These are phyloP conservation scores for Fusarium sp. DNA, from an alignment of 2,329 filamentous ascomycete species.

Conservation along the genomic window DNA sequence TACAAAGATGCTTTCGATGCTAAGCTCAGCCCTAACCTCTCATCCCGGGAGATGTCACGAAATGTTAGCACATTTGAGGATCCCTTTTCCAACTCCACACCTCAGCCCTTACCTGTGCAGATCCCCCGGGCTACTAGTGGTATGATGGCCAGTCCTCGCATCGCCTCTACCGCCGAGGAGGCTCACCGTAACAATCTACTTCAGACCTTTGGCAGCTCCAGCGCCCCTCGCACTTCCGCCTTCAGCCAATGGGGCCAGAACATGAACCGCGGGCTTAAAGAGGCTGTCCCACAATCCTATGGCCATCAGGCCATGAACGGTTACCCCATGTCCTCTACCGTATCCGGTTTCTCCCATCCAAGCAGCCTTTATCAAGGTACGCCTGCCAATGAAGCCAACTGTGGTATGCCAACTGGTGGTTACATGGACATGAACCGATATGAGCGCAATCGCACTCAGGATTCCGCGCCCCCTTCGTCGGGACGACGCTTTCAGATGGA, in stretches of 20 bases:
- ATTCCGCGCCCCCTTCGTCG: slow-evolving; percentile 32
- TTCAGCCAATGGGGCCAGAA: slow-evolving; percentile 52
- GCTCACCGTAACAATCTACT: slow-evolving; percentile 54
- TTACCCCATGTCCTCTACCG: slow-evolving; percentile 48
- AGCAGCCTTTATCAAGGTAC: slow-evolving; percentile 67
- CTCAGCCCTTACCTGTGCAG: slow-evolving; percentile 28
- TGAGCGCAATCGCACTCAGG: slow-evolving; percentile 36
- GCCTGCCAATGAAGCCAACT: slow-evolving; percentile 51
- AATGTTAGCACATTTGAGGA: slow-evolving; percentile 47
- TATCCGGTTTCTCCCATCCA: slow-evolving; percentile 60
- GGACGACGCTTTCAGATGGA: slow-evolving; percentile 52
- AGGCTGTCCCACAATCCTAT: slow-evolving; percentile 41
- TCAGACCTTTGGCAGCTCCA: slow-evolving; percentile 52
- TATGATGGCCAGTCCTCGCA: slow-evolving; percentile 38
- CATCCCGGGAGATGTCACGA: slow-evolving; percentile 36
- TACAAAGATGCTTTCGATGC: slow-evolving; percentile 49
- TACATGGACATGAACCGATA: slow-evolving; percentile 33
- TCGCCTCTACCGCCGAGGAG: slow-evolving; percentile 46
- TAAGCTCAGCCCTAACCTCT: slow-evolving; percentile 44
- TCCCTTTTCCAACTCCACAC: slow-evolving; percentile 51
- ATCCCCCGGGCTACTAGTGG: slow-evolving; percentile 28
- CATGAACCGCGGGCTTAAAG: slow-evolving; percentile 34
- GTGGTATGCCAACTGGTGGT: slow-evolving; percentile 31
- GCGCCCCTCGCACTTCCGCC: slow-evolving; percentile 49
- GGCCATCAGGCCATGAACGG: slow-evolving; percentile 26